A percentile compares a stretch with the other conserved stretches of the same genome.
Evolutionary conservation across 306 rosid genomes (phyloP).

Genomic region (Aeschynomene evenia): DNA sequence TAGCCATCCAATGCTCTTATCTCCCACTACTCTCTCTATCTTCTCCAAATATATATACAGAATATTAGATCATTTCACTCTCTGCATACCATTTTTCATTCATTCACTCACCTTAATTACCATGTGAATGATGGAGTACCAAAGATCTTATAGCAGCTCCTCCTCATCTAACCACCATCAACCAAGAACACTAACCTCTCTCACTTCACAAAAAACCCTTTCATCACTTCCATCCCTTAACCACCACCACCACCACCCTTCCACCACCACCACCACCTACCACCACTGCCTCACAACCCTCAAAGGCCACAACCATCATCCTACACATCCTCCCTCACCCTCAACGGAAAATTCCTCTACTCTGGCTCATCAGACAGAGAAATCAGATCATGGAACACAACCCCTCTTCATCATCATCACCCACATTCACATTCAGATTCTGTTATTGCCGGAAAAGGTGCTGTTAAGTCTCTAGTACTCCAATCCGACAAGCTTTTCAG

Average conservation of each 20-base stretch:
- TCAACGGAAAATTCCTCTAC: constrained; percentile 65
- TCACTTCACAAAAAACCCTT: constrained; percentile 59
- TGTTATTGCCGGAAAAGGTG: constrained; percentile 71
- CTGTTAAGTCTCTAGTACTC: constrained; percentile 69
- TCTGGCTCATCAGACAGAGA: constrained; percentile 78
- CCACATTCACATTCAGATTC: background rate
- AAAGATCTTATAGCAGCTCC: constrained; percentile 29
- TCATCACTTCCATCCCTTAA: constrained; percentile 50
- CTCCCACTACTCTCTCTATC: background rate
- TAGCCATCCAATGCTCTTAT: background rate
- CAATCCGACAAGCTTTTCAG: constrained; percentile 66
- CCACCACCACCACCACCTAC: constrained; percentile 24
- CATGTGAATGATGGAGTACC: constrained; percentile 62
- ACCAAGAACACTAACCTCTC: constrained; percentile 18
- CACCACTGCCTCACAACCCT: constrained; percentile 62
- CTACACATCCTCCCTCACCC: constrained; percentile 62
- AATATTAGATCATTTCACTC: constrained; percentile 28
- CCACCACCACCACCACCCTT: background rate
- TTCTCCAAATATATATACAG: constrained; percentile 38
- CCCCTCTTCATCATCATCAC: background rate
- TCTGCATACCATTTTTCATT: constrained; percentile 19
- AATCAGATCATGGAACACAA: constrained; percentile 59
- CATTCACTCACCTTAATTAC: background rate
- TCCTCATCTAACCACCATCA: constrained; percentile 38
- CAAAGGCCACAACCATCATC: constrained; percentile 47